Evolutionary conservation across 768 basidiomycete genomes (phyloP).

Genomic region (Peribolospora baueri): DNA sequence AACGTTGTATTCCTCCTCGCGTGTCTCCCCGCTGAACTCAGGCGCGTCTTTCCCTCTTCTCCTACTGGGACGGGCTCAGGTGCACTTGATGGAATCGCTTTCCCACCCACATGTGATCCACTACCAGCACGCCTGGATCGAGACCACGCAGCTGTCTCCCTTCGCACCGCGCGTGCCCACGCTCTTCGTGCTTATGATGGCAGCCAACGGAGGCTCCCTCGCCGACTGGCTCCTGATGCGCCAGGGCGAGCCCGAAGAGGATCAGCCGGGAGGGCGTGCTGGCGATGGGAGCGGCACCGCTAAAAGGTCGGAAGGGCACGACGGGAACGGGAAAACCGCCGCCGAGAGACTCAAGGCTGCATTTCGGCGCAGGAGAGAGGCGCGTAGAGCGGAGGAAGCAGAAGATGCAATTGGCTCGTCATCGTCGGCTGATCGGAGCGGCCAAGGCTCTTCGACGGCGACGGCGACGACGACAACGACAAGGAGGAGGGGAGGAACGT

Average conservation of each 20-base stretch:
- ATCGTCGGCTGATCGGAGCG: constrained; percentile 37
- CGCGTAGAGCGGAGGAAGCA: constrained; percentile 42
- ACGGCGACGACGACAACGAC: background rate
- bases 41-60: constrained; percentile 1
- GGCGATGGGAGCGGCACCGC: background rate
- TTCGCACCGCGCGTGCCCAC: constrained; percentile 76
- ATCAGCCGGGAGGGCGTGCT: constrained; percentile 7
- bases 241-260: constrained; percentile 15
- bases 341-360: constrained; percentile 2
- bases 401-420: constrained; percentile 13
- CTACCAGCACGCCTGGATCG: constrained; percentile 89
- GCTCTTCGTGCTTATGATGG: constrained; percentile 27
- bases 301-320: background rate
- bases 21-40: background rate
- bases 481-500: constrained; percentile 27
- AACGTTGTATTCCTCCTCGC: background rate
- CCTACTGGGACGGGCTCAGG: constrained; percentile 21
- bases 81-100: constrained; percentile 59
- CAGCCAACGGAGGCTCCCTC: constrained; percentile 20
- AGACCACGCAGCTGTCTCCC: constrained; percentile 55
- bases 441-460: constrained; percentile 22
- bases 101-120: constrained; percentile 84
- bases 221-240: constrained; percentile 13
- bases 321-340: background rate
- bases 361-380: constrained; percentile 16